Base-by-base conservation (phyloP, 495 filamentous ascomycete genomes). In the Venustampulla echinocandica region DNA sequence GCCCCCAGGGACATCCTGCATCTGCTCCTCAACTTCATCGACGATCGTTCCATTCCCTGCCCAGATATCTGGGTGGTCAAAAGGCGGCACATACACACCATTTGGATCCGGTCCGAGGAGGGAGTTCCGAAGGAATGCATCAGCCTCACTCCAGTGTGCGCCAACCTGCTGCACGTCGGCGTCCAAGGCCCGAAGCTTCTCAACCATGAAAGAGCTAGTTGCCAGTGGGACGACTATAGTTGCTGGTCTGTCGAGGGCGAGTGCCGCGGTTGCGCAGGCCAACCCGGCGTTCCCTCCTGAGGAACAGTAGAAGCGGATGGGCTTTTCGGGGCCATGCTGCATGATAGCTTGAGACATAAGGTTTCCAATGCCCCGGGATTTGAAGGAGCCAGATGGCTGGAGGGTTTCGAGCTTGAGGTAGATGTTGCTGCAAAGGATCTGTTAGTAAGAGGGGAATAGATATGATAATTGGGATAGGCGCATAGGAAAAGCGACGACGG, bases 341-440 rank as follows among this genome's bases (percentile, higher is more conserved):
- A 61, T 58, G 48, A 81, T 69, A 48, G 76, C 65, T 11, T 66
- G 70, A 35, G 81, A 75, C 65, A 90, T 80, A 58, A 89, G 75
- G 63, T 85, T 77, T 52, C 89, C 90, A 51, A 96, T 79, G 14
- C 85, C 90, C 58, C 87, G 81, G 23, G 89, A 94, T 65, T 96
- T 98, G 80, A 96, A 98, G 9, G 88, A 93, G 36, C 87, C 89
- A 3, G 85, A 84, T 3, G 92, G 90, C 56, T 98, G 90, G 56
- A 90, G 78, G 64, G 86, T 86, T 49, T 98, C 90, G 46, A 96
- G 80, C 61, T 98, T 98, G 56, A 98, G 81, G 65, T 83, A 90
- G 66, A 97, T 77, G 49, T 59, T 59, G 34, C 56, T 59, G 24
- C 27, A 11, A 20, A 4, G 10, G 10, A 33, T 22, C 23, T 49